Evolutionary conservation across 2,329 filamentous ascomycete species (phyloP), one percentile per base, ranked within the genome.

Genomic region (Apiospora phragmitis): DNA sequence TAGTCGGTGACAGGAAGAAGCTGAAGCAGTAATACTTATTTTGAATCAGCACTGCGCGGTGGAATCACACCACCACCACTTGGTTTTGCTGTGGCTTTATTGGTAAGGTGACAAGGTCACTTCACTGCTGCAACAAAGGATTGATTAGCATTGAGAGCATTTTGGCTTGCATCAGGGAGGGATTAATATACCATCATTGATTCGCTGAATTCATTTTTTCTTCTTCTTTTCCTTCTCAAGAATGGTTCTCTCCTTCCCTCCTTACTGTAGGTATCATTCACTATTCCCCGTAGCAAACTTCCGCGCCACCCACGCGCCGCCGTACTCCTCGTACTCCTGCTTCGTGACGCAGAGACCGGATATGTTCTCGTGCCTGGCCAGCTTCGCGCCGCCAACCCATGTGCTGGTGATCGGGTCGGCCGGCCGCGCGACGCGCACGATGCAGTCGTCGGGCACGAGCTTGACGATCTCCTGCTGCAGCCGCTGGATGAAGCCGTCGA

Each of bases 261-360:
- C 18, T 62, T 38, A n/a, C n/a, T n/a, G n/a, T n/a, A 62, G 3
- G 55, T 24, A 38, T 38, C 55, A 12, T 38, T 38, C 55, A 12
- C n/a, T 29, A n/a, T 6, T 5, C 32, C 84, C 83, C 11, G 78
- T 74, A 0, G 84, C 84, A 79, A 97, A 96, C 77, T 89, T 93
- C 76, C 90, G 91, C 38, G 89, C 90, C 32, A 93, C 86, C 93
- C 93, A 95, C 1, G 83, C 85, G 70, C 88, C 89, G 11, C 96
- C 96, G 77, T 94, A 83, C 80, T 99, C 96, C 68, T 96, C 90
- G 80, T 99, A 99, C 78, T 99, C 94, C 72, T 93, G 88, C 79
- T 93, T 94, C 0, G 93, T 96, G n/a, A 98, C 93, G 1, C 90
- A 87, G 16, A 94, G 81, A 67, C 87, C 87, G 68, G 97, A 84